Percentiles rank a stretch among this genome's conserved stretches.
Conservation (phyloP, 129 eudicot species). For the Artemisia tridentata region DNA sequence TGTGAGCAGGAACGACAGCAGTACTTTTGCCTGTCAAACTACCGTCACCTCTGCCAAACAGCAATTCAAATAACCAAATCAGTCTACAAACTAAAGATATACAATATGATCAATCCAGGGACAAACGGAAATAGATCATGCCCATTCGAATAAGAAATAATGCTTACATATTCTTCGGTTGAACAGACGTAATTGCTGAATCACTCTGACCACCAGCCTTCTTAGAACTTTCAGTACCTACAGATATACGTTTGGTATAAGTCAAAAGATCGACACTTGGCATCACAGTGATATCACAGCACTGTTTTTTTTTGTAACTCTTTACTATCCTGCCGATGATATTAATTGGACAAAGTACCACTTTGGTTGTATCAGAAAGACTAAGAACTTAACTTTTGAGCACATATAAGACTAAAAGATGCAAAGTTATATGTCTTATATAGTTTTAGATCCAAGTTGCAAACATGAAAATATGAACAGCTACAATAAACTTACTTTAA, state of each 20-base stretch:
- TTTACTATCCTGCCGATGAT: not conserved
- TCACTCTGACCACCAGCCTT: slow-evolving; percentile 58
- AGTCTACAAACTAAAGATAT: slow-evolving; percentile 18
- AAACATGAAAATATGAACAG: too few relatives aligned
- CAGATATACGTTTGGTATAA: slow-evolving; percentile 13
- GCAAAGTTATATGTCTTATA: slow-evolving; percentile 2
- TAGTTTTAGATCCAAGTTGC: too few relatives aligned
- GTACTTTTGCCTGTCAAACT: slow-evolving; percentile 52
- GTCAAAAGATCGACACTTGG: slow-evolving; percentile 12
- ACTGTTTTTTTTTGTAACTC: not conserved
- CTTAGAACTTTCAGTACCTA: slow-evolving; percentile 57
- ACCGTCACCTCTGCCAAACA: slow-evolving; percentile 48
- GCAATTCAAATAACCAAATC: slow-evolving; percentile 3
- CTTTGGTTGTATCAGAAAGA: not conserved
- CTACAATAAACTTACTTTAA: too few relatives aligned
- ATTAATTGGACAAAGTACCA: slow-evolving; percentile 9
- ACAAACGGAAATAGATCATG: not conserved
- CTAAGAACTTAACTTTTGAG: not conserved
- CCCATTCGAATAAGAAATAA: not conserved
- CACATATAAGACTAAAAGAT: not conserved
- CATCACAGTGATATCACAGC: not conserved
- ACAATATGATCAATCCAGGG: slow-evolving; percentile 6
- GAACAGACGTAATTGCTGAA: slow-evolving; percentile 47
- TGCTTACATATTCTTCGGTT: slow-evolving; percentile 58
- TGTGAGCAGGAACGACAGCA: slow-evolving; percentile 57